Evolutionary conservation across 1,284 basidiomycete genomes (phyloP).

Genomic region (Cutaneotrichosporon sp.): DNA sequence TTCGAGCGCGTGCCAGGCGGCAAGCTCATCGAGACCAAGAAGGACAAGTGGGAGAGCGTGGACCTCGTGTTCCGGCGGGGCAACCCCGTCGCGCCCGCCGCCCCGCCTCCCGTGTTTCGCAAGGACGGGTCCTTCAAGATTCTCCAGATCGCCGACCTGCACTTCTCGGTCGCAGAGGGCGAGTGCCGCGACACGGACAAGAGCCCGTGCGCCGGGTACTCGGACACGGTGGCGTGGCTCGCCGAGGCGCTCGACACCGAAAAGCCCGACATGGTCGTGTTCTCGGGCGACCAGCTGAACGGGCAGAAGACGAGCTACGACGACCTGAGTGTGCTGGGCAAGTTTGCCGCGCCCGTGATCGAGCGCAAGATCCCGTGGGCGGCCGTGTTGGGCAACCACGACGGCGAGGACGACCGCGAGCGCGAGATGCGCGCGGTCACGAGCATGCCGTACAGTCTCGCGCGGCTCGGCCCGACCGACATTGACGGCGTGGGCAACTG

Average conservation of each 20-base stretch:
- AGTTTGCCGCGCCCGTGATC: slow-evolving; percentile 77
- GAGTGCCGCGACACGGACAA: slow-evolving; percentile 66
- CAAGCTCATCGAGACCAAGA: slow-evolving; percentile 56
- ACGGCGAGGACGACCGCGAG: slow-evolving; percentile 67
- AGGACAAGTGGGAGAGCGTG: slow-evolving; percentile 45
- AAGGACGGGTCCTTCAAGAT: slow-evolving; percentile 79
- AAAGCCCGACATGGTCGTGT: slow-evolving; percentile 87
- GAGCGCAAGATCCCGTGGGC: slow-evolving; percentile 81
- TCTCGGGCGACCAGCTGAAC: slow-evolving; percentile 77
- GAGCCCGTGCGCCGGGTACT: slow-evolving; percentile 63
- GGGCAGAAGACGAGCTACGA: slow-evolving; percentile 89
- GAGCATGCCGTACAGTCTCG: slow-evolving; percentile 79
- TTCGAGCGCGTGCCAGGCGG: slow-evolving; percentile 68
- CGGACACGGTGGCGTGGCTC: slow-evolving; percentile 70
- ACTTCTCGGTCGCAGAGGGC: slow-evolving; percentile 75
- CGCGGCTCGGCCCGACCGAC: slow-evolving; percentile 73
- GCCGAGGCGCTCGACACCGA: slow-evolving; percentile 72
- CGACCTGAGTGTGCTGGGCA: slow-evolving; percentile 77
- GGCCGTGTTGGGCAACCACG: slow-evolving; percentile 89
- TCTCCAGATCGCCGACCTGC: slow-evolving; percentile 85
- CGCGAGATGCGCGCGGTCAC: slow-evolving; percentile 71
- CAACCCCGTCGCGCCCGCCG: slow-evolving; percentile 64
- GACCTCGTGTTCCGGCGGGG: slow-evolving; percentile 43
- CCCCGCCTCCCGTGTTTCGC: slow-evolving; percentile 77
- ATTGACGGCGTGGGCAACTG: slow-evolving; percentile 87